Evolutionary conservation across 1,284 basidiomycete genomes (phyloP).

Genomic region (Tetrapyrgos nigripes): DNA sequence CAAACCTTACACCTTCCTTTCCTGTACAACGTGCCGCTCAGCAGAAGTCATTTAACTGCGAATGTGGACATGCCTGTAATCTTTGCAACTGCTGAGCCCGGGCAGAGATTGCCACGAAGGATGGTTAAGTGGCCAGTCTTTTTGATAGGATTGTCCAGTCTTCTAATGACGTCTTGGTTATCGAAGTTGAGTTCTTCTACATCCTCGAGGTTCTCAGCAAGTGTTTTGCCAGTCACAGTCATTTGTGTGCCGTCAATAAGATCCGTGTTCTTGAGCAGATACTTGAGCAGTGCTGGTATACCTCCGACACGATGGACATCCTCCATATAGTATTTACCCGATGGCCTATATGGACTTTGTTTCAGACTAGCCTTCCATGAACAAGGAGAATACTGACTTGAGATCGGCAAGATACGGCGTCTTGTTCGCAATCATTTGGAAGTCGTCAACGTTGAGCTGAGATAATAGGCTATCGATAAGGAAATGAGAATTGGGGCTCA

Average conservation of each 20-base stretch:
- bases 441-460: constrained; percentile 90
- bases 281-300: constrained; percentile 83
- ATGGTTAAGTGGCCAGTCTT: constrained; percentile 92
- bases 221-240: constrained; percentile 94
- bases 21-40: too few relatives aligned
- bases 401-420: constrained; percentile 96
- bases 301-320: constrained; percentile 94
- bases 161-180: constrained; percentile 85
- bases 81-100: constrained; percentile 93
- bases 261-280: constrained; percentile 86
- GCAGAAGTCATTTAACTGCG: constrained; percentile 69
- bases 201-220: constrained; percentile 91
- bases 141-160: constrained; percentile 88
- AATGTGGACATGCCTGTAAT: constrained; percentile 4
- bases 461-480: background rate
- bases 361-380: constrained; percentile 6
- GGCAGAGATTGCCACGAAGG: constrained; percentile 89
- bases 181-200: constrained; percentile 79
- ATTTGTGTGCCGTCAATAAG: constrained; percentile 91
- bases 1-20: constrained; percentile 91
- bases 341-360: constrained; percentile 60
- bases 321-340: constrained; percentile 96
- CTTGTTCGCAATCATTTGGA: constrained; percentile 86
- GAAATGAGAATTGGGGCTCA: background rate
- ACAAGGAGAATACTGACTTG: constrained; percentile 57